Evolutionary conservation across 345 rosid species (phyloP).

Genomic region (Gynandropsis gynandra): DNA sequence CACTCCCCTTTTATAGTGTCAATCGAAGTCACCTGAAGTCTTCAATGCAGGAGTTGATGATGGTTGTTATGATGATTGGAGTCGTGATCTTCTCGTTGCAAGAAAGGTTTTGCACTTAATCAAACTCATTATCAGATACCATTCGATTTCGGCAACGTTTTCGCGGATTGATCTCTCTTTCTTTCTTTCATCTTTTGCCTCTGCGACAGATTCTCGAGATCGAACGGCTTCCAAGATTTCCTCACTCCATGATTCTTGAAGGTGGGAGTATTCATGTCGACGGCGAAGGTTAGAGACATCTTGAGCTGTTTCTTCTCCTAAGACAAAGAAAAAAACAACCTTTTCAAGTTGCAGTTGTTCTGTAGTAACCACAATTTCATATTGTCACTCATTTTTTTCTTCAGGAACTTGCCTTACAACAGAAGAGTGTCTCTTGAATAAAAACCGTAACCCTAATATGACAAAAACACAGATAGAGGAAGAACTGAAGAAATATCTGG

Average conservation of each 20-base stretch:
- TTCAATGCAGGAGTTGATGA: constrained; percentile 53
- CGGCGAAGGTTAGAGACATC: constrained; percentile 67
- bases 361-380: constrained; percentile 2
- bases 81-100: constrained; percentile 69
- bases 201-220: constrained; percentile 53
- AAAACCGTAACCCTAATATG: constrained; percentile 77
- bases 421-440: constrained; percentile 85
- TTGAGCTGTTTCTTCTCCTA: constrained; percentile 5
- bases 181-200: constrained; percentile 13
- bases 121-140: not conserved
- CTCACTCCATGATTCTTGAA: constrained; percentile 73
- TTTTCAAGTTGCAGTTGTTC: not conserved
- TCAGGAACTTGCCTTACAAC: constrained; percentile 91
- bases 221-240: constrained; percentile 71
- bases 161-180: constrained; percentile 14
- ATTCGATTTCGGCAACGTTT: constrained; percentile 5
- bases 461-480: constrained; percentile 66
- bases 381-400: not conserved
- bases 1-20: too few species aligned
- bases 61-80: constrained; percentile 89
- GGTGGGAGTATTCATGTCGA: constrained; percentile 99
- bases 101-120: constrained; percentile 44
- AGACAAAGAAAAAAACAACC: not conserved
- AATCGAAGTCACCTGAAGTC: too few species aligned
- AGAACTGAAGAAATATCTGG: constrained; percentile 68